Conservation (phyloP, 805 yeast species). For the Metschnikowia continentalis region DNA sequence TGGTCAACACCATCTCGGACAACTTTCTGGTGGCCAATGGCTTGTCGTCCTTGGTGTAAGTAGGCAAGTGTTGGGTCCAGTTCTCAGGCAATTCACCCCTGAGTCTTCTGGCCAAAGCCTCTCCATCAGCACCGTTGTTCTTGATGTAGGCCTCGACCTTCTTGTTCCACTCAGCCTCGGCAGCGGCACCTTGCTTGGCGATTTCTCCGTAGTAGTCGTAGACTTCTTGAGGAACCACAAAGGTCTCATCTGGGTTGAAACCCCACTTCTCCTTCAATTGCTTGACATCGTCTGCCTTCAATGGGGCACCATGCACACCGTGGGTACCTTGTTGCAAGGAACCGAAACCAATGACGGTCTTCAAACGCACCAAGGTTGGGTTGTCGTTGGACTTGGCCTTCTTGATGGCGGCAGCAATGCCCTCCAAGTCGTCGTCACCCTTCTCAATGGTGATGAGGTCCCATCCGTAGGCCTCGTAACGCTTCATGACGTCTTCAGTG, state of each 20-base stretch:
- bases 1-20: slow-evolving; percentile 72
- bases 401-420: slow-evolving; percentile 68
- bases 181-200: slow-evolving; percentile 57
- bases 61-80: slow-evolving; percentile 78
- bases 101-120: slow-evolving; percentile 77
- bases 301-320: slow-evolving; percentile 94
- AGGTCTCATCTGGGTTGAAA: slow-evolving; percentile 79
- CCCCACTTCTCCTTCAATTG: slow-evolving; percentile 83
- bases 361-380: slow-evolving; percentile 86
- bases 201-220: slow-evolving; percentile 60
- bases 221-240: slow-evolving; percentile 81
- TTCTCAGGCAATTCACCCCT: slow-evolving; percentile 71
- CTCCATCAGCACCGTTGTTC: slow-evolving; percentile 74
- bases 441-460: slow-evolving; percentile 70
- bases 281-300: slow-evolving; percentile 86
- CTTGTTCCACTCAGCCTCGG: slow-evolving; percentile 72
- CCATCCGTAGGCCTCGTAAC: slow-evolving; percentile 95
- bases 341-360: slow-evolving; percentile 93
- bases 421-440: slow-evolving; percentile 76
- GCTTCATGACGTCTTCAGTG: slow-evolving; percentile 83
- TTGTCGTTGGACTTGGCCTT: slow-evolving; percentile 79
- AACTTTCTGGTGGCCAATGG: slow-evolving; percentile 93
- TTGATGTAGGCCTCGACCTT: slow-evolving; percentile 56
- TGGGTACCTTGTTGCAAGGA: slow-evolving; percentile 81
- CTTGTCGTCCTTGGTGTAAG: slow-evolving; percentile 69